Conservation (phyloP, 2,329 filamentous ascomycete genomes). For the Paecilomyces formosus region DNA sequence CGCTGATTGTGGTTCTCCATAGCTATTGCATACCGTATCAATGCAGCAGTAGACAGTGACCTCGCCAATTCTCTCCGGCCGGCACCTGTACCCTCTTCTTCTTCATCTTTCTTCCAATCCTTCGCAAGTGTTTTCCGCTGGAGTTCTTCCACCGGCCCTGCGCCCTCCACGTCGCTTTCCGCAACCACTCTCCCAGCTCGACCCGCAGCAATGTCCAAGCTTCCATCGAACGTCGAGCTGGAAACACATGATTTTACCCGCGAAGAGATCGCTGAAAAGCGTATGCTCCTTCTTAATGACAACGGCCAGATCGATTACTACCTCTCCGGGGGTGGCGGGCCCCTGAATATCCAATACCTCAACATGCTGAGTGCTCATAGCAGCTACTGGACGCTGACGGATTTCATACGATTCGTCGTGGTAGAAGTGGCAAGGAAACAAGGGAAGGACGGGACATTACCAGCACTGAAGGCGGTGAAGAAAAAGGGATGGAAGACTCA, state of each 20-base stretch:
- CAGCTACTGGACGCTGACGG: constrained; percentile 81
- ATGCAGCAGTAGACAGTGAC: constrained; percentile 74
- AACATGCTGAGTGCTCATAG: constrained; percentile 96
- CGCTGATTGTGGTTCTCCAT: not conserved
- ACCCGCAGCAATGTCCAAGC: constrained; percentile 52
- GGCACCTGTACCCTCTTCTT: constrained; percentile 70
- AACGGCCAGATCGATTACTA: constrained; percentile 95
- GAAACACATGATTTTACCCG: constrained; percentile 92
- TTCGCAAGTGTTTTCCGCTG: constrained; percentile 57
- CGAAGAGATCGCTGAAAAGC: constrained; percentile 85
- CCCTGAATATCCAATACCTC: constrained; percentile 89
- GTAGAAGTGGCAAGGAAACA: constrained; percentile 72
- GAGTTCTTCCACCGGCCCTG: constrained; percentile 33
- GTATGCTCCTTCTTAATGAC: constrained; percentile 82
- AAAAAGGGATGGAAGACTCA: constrained; percentile 44
- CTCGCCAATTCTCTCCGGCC: constrained; percentile 71
- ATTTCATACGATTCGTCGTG: constrained; percentile 86
- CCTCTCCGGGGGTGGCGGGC: constrained; percentile 72
- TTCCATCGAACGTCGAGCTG: constrained; percentile 71
- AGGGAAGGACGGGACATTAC: constrained; percentile 54
- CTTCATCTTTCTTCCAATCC: constrained; percentile 57
- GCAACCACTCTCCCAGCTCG: constrained; percentile 53
- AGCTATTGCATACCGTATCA: constrained; percentile 84
- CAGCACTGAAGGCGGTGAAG: constrained; percentile 48
- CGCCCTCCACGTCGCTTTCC: constrained; percentile 61